Evolutionary conservation across 2,329 filamentous ascomycete genomes (phyloP).

Genomic region (Trichoderma sp.): DNA sequence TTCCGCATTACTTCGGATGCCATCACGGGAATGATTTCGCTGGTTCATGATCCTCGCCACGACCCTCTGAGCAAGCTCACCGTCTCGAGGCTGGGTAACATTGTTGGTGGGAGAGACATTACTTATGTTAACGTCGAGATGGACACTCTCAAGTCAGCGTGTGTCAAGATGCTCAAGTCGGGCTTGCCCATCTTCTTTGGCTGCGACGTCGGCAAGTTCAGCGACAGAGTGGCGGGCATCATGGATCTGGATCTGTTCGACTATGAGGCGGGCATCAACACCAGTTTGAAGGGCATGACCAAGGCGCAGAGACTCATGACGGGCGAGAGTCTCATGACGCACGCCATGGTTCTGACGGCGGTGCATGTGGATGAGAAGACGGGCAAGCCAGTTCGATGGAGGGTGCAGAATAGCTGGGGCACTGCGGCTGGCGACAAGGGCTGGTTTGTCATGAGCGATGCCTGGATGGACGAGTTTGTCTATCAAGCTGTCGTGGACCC

Average conservation of each 20-base stretch:
- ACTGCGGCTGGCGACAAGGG: constrained; percentile 67
- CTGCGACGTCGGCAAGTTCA: constrained; percentile 81
- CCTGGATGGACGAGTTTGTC: constrained; percentile 75
- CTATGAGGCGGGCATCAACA: constrained; percentile 80
- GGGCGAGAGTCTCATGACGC: constrained; percentile 80
- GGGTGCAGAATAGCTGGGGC: constrained; percentile 86
- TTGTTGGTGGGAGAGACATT: constrained; percentile 71
- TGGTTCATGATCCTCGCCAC: constrained; percentile 84
- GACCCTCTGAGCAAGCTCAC: constrained; percentile 68
- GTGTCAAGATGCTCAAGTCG: constrained; percentile 72
- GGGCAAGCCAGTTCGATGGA: constrained; percentile 69
- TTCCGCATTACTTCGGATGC: constrained; percentile 57
- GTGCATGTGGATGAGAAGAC: constrained; percentile 68
- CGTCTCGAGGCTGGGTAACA: constrained; percentile 75
- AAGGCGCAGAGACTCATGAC: constrained; percentile 73
- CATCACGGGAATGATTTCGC: constrained; percentile 69
- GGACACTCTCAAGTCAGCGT: constrained; percentile 65
- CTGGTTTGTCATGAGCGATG: constrained; percentile 86
- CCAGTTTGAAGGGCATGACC: constrained; percentile 66
- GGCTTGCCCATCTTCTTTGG: constrained; percentile 86
- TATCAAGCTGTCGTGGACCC: constrained; percentile 85
- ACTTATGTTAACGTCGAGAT: constrained; percentile 84
- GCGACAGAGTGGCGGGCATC: constrained; percentile 63
- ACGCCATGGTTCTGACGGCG: constrained; percentile 86
- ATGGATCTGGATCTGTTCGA: constrained; percentile 78